These are phyloP conservation scores for Blepharisma stoltei DNA, from an alignment of 73 alveolate genomes.

Conservation along the genomic window DNA sequence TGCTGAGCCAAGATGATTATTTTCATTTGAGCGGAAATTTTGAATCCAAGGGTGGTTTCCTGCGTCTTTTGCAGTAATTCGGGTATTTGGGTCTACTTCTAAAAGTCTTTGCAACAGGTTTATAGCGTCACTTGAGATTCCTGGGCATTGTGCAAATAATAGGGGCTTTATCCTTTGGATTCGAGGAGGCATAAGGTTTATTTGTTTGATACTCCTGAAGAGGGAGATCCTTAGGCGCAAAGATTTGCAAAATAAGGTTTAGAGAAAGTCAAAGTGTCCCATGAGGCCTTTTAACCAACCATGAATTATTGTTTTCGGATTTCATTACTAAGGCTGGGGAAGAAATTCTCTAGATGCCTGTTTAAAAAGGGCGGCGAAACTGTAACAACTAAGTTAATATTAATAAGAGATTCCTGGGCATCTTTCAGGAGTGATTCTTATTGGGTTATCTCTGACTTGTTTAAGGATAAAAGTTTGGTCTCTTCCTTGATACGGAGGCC, in stretches of 20 bases:
- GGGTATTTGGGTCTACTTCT: constrained; percentile 64
- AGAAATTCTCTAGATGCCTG: too few species aligned
- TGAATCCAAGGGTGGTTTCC: constrained; percentile 73
- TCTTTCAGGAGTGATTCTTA: constrained; percentile 51
- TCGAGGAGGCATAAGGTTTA: too few species aligned
- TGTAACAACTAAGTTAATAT: constrained; percentile 34
- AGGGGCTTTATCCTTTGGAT: too few species aligned
- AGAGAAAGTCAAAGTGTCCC: too few species aligned
- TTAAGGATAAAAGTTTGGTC: constrained; percentile 27
- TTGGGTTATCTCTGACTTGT: constrained; percentile 24
- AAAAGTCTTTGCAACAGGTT: constrained; percentile 55
- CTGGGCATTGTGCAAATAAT: too few species aligned
- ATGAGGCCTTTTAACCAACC: too few species aligned
- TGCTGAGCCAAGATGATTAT: background rate
- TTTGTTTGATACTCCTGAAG: too few species aligned
- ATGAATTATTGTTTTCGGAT: too few species aligned
- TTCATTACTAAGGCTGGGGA: too few species aligned
- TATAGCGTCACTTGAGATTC: constrained; percentile 60
- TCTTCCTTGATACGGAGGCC: background rate
- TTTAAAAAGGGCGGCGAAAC: constrained; percentile 38
- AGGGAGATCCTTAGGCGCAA: too few species aligned
- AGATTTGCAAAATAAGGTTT: too few species aligned
- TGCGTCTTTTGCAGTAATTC: constrained; percentile 62
- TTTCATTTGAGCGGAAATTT: background rate
- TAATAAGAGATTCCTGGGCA: constrained; percentile 38